A percentile compares a stretch with the other conserved stretches of the same genome.
Evolutionary conservation across 768 basidiomycete species (phyloP).

Genomic region (Plicaturopsis crispa): DNA sequence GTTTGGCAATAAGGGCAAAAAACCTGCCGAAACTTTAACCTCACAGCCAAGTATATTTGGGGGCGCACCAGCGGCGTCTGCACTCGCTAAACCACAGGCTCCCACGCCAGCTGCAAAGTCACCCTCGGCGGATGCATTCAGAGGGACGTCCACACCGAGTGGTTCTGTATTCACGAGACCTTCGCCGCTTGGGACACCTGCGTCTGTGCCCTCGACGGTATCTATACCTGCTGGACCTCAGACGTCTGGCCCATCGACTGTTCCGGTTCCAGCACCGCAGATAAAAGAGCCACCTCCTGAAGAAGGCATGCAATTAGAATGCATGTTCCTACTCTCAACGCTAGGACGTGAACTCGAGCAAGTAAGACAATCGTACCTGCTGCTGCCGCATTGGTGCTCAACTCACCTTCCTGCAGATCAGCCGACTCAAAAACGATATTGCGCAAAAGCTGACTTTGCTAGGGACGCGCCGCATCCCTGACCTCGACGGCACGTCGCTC

Average conservation of each 20-base stretch:
- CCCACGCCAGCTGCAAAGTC: too few relatives aligned
- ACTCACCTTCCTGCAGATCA: constrained; percentile 29
- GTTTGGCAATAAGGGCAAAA: too few relatives aligned
- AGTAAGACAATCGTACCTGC: constrained; percentile 33
- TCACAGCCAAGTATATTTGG: too few relatives aligned
- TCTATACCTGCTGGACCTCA: too few relatives aligned
- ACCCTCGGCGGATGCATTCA: too few relatives aligned
- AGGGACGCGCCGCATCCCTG: constrained; percentile 33
- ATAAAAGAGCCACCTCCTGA: constrained; percentile 17
- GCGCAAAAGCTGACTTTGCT: constrained; percentile 27
- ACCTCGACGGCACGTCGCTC: constrained; percentile 35
- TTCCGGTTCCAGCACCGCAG: background rate
- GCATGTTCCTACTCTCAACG: constrained; percentile 35
- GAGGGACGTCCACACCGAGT: too few relatives aligned
- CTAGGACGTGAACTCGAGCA: constrained; percentile 47
- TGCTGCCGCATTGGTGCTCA: constrained; percentile 1
- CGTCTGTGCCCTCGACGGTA: too few relatives aligned
- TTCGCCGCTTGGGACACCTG: too few relatives aligned
- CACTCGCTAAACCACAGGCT: too few relatives aligned
- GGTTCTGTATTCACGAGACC: too few relatives aligned
- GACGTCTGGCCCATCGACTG: background rate
- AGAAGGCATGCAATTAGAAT: constrained; percentile 66
- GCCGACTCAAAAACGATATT: constrained; percentile 28
- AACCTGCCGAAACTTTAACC: too few relatives aligned
- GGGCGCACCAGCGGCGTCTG: too few relatives aligned